Evolutionary conservation across 2,329 filamentous ascomycete genomes (phyloP).

Genomic region (Alternaria gaisen): DNA sequence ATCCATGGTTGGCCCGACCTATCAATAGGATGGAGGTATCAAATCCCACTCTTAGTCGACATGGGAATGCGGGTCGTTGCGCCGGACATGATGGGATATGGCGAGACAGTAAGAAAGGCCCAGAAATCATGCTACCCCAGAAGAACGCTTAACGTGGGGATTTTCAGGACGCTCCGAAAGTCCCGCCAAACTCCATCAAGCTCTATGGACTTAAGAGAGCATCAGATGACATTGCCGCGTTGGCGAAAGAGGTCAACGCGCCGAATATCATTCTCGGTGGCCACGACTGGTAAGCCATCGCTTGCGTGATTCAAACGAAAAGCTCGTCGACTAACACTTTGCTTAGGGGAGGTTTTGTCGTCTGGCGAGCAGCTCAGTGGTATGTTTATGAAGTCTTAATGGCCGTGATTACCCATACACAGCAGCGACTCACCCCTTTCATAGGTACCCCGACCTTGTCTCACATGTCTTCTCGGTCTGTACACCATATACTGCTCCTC

Average conservation of each 20-base stretch:
- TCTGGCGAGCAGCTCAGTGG: constrained; percentile 78
- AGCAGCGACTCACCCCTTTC: not conserved
- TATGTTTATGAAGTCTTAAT: not conserved
- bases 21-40: constrained; percentile 85
- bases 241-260: constrained; percentile 68
- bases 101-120: constrained; percentile 66
- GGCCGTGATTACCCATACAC: not conserved
- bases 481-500: constrained; percentile 72
- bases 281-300: constrained; percentile 74
- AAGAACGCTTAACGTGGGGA: not conserved
- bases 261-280: constrained; percentile 80
- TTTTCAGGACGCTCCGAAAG: constrained; percentile 54
- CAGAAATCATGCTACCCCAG: not conserved
- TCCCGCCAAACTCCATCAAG: constrained; percentile 67
- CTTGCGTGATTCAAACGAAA: not conserved
- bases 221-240: constrained; percentile 76
- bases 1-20: constrained; percentile 87
- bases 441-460: constrained; percentile 68
- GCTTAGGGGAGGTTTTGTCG: constrained; percentile 74
- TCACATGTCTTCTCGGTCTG: constrained; percentile 80
- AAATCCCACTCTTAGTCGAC: constrained; percentile 78
- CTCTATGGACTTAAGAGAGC: constrained; percentile 75
- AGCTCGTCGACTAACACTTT: constrained; percentile 5
- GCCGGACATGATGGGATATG: constrained; percentile 88
- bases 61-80: constrained; percentile 81